A percentile compares a stretch with the other conserved stretches of the same genome.
phyloP scores from a whole-genome alignment of 768 basidiomycete species.

The Tulasnella sp. region DNA sequence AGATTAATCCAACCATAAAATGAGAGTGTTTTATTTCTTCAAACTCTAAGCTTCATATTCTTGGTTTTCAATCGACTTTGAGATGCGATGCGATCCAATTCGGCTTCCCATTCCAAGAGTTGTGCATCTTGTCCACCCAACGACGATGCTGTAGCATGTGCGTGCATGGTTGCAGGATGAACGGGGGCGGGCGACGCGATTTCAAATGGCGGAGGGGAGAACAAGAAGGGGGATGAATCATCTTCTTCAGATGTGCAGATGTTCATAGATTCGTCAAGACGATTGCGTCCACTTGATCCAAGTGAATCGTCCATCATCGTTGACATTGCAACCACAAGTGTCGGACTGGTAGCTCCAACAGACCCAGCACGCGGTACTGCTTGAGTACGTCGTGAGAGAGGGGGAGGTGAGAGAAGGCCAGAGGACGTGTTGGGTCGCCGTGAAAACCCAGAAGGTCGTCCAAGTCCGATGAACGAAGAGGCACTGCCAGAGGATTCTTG shows the following conservation, averaged over 20 bases:
- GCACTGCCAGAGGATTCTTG: neutral
- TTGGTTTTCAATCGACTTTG: constrained; percentile 37
- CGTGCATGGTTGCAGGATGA: neutral
- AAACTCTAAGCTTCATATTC: no score
- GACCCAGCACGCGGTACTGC: constrained; percentile 1
- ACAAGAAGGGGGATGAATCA: neutral
- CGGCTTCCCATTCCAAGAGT: constrained; percentile 62
- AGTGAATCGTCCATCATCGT: constrained; percentile 1
- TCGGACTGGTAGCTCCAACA: constrained; percentile 7
- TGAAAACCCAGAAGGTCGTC: neutral
- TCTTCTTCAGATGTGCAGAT: constrained; percentile 2
- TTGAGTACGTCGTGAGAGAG: neutral
- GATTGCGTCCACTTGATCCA: constrained; percentile 6
- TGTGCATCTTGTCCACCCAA: constrained; percentile 22
- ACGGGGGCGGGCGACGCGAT: neutral
- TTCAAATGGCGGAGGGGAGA: neutral
- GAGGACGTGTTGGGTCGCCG: neutral
- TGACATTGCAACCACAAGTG: neutral
- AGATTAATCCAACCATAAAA: no score
- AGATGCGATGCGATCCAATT: constrained; percentile 56
- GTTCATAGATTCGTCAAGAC: no score
- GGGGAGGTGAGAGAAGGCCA: neutral
- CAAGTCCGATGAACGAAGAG: neutral
- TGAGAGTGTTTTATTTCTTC: no score
- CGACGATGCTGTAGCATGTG: neutral